Base-by-base conservation (phyloP, 1,284 basidiomycete species). In the Pyrrhoderma lamaoense region DNA sequence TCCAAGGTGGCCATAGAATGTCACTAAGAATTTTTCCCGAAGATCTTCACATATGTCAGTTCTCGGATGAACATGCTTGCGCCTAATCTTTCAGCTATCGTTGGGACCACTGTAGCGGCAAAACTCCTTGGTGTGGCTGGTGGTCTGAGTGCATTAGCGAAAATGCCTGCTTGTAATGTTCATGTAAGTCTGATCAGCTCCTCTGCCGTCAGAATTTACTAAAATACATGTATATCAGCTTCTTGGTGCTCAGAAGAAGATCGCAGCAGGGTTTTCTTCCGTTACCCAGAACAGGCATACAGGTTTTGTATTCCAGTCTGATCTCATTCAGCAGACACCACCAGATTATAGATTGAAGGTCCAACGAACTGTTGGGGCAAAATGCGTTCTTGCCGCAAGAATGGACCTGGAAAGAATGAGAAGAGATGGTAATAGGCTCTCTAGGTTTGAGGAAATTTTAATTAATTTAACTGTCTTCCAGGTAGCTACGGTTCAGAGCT, bases 31-130 rank as follows among this genome's bases (percentile, higher is more conserved):
- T 13, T 54, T 19, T 18, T 46, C 31, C 11, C 11, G 0, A 62
- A 92, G 82, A 99, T 99, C 60, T 93, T 99, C 70, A 84, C 89
- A 73, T 99, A 98, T 75, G 96, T 99, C 67, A 95, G 96, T 74
- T 96, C 93, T 63, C 82, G 96, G 67, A 99, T 99, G 91, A 90
- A 91, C 70, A 82, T 94, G 49, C 86, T 99, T 61, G 94, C 95
- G 56, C 96, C 96, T 58, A 99, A 99, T 68, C 82, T 99, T 64
- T 95, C 92, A 61, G 89, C 90, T 64, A 95, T 99, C 66, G 91
- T 99, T 67, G 95, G 96, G 64, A 97, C 95, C 50, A 91, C 90
- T 57, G 95, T 93, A 71, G 96, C 96, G 40, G 95, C 96, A 45
- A 99, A 99, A 75, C 73, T 99, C 45, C 83, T 99, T 42, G 96